Conservation (phyloP, 495 filamentous ascomycete genomes). For the Choiromyces venosus region DNA sequence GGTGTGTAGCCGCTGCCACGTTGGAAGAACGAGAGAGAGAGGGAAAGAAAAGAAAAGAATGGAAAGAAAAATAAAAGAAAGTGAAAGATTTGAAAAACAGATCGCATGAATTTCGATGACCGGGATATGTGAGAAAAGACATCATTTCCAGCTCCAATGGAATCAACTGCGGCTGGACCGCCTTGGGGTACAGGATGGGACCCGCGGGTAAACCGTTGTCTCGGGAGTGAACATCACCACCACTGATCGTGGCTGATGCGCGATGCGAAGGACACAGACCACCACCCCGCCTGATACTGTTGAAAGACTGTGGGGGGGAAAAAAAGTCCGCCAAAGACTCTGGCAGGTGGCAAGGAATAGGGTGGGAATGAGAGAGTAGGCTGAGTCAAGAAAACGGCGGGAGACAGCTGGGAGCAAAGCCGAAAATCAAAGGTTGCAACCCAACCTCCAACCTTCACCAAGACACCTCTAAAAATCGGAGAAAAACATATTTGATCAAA, state of each 20-base stretch:
- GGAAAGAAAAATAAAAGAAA: background rate
- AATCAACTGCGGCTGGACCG: background rate
- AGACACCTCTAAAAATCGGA: background rate
- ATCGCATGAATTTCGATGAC: background rate
- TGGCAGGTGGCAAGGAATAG: background rate
- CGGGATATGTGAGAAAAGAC: background rate
- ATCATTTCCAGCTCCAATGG: background rate
- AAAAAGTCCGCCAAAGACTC: background rate
- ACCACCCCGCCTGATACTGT: background rate
- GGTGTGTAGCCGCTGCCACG: background rate
- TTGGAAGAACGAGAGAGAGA: background rate
- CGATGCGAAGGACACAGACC: background rate
- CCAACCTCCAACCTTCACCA: background rate
- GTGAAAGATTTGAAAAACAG: background rate
- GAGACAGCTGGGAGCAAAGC: background rate
- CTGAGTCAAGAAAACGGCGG: background rate
- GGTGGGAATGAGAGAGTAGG: background rate
- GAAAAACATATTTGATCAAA: background rate
- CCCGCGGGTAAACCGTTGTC: background rate
- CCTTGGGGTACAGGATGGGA: slow-evolving; percentile 1
- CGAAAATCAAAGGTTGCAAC: background rate
- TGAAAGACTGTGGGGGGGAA: background rate
- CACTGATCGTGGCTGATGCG: slow-evolving; percentile 1
- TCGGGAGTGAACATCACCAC: background rate
- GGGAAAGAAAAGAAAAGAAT: background rate